Percentiles rank a stretch among this genome's conserved stretches.
These are phyloP conservation scores for Aspergillus aculeatus DNA, from an alignment of 2,329 filamentous ascomycete species.

Conservation along the genomic window DNA sequence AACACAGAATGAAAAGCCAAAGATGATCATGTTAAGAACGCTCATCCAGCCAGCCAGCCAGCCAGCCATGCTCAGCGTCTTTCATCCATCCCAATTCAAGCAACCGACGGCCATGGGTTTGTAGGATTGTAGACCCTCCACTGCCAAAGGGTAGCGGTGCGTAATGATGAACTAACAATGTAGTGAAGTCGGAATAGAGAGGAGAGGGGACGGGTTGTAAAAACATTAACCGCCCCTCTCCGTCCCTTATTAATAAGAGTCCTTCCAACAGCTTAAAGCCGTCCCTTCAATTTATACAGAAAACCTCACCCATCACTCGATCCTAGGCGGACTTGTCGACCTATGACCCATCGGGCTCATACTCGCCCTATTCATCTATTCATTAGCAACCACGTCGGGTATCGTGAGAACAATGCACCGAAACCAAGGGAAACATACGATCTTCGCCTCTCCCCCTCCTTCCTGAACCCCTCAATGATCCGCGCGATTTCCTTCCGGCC, in stretches of 20 bases:
- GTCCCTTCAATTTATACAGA: neutral
- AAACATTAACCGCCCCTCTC: too few relatives aligned
- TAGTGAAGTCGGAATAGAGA: too few relatives aligned
- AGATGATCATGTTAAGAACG: neutral
- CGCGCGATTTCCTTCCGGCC: constrained; percentile 87
- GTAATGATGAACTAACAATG: too few relatives aligned
- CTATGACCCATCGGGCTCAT: constrained; percentile 25
- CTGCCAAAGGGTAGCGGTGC: too few relatives aligned
- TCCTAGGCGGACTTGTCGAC: constrained; percentile 24
- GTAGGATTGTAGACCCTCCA: too few relatives aligned
- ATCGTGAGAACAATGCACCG: neutral
- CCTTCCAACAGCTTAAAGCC: neutral
- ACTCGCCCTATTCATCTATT: constrained; percentile 16
- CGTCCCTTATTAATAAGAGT: too few relatives aligned
- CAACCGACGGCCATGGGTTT: too few relatives aligned
- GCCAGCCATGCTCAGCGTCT: too few relatives aligned
- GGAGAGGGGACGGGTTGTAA: too few relatives aligned
- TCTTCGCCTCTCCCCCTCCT: constrained; percentile 80
- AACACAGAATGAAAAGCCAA: neutral
- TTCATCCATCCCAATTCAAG: too few relatives aligned
- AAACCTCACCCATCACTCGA: constrained; percentile 15
- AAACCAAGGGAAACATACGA: constrained; percentile 58
- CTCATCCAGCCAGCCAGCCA: too few relatives aligned
- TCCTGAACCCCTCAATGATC: constrained; percentile 81
- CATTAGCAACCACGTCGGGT: neutral